Evolutionary conservation across 495 filamentous ascomycete species (phyloP), one percentile per base, ranked within the genome.

Genomic region (Neurospora sp.): DNA sequence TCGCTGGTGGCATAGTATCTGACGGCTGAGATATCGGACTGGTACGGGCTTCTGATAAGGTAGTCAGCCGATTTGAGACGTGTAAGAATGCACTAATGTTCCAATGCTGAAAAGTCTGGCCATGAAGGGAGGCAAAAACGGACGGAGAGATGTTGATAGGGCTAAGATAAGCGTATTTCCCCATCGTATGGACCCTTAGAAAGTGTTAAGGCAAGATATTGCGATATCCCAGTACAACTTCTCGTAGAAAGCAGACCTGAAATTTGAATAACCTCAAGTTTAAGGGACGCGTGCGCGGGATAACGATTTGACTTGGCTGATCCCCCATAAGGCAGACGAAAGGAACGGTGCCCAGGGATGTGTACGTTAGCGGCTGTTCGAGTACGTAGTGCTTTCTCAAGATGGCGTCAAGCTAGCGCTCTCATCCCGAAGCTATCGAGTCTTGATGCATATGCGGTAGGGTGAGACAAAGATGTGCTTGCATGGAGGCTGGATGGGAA

Each of bases 401-500:
- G 69, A 70, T 34, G 54, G 54, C 54, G 15, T 62, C 13, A 62
- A 34, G 73, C 45, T 38, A 71, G 74, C 21, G 48, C 39, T 19
- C 38, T 74, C 39, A 62, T 73, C 10, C 28, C 28, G 38, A 69
- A 71, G 71, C 43, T 69, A 54, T 73, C 69, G 54, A 45, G 70
- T 17, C 39, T 76, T 71, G 72, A 48, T 75, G 75, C 75, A 76
- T 73, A 76, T 76, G 75, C 73, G 73, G 69, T 59, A 37, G 54
- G 38, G 54, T 24, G 8, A 8, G 71, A 39, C 42, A 71, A 74
- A 71, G 73, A 71, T 70, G 75, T 54, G 43, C 73, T 71, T 75
- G 75, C 73, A 76, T 73, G 74, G 59, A 69, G 71, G 39, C 71
- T 73, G 40, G 48, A 28, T 48, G 24, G 48, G 48, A 28, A 59